These are phyloP conservation scores for Wickerhamiella parazyma DNA, from an alignment of 805 yeast species.

Conservation along the genomic window DNA sequence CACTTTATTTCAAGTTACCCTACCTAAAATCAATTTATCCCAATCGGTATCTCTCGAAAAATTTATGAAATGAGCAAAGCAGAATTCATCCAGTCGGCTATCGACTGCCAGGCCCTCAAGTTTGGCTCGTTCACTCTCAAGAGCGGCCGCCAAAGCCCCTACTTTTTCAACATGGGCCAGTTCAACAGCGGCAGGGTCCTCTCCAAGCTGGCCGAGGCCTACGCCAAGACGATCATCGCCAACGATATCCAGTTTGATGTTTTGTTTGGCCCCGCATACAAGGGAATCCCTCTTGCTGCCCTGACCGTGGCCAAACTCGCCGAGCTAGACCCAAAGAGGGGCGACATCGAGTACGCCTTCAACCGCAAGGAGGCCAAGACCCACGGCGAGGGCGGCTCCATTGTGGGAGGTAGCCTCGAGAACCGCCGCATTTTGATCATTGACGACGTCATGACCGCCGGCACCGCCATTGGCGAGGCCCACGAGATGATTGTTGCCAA, in stretches of 20 bases:
- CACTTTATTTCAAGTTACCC: neutral
- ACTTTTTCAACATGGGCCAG: constrained; percentile 87
- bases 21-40: neutral
- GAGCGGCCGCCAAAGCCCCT: constrained; percentile 89
- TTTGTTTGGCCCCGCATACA: constrained; percentile 94
- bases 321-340: constrained; percentile 61
- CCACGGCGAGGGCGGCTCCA: constrained; percentile 95
- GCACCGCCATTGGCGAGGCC: constrained; percentile 95
- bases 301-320: constrained; percentile 84
- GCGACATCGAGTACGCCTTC: constrained; percentile 72
- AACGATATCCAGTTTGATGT: constrained; percentile 78
- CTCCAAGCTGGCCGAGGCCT: constrained; percentile 72
- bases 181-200: constrained; percentile 70
- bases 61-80: constrained; percentile 30
- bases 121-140: constrained; percentile 85
- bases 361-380: constrained; percentile 82
- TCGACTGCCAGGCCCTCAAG: constrained; percentile 66
- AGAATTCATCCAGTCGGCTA: constrained; percentile 70
- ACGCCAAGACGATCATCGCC: constrained; percentile 75
- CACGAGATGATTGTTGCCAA: constrained; percentile 59
- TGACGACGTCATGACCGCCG: constrained; percentile 97
- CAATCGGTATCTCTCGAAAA: neutral
- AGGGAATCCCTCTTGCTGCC: constrained; percentile 93
- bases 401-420: constrained; percentile 70
- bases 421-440: constrained; percentile 69